Evolutionary conservation across 2,329 filamentous ascomycete species (phyloP).

Genomic region (Trichoderma sp.): DNA sequence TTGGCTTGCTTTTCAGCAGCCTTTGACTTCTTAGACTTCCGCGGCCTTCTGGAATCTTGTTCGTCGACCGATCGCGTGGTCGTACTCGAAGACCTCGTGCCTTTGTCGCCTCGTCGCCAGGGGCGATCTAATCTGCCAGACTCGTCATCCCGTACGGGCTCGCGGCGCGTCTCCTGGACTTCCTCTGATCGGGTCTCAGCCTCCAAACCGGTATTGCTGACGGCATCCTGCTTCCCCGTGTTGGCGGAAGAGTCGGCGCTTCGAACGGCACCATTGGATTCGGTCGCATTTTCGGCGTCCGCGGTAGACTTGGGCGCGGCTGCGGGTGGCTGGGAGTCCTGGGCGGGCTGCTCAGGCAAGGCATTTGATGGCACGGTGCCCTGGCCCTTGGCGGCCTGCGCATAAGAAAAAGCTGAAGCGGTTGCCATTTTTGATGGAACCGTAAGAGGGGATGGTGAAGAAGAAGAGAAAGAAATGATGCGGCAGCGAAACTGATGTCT

Average conservation of each 20-base stretch:
- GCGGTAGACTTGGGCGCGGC: constrained; percentile 29
- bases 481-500: constrained; percentile 23
- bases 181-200: constrained; percentile 37
- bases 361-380: constrained; percentile 38
- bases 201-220: constrained; percentile 37
- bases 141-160: constrained; percentile 40
- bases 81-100: constrained; percentile 60
- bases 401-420: constrained; percentile 78
- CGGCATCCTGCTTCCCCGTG: constrained; percentile 35
- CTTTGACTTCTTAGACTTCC: constrained; percentile 62
- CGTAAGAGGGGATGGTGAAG: not conserved
- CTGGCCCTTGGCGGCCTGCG: constrained; percentile 87
- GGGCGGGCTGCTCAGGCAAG: constrained; percentile 26
- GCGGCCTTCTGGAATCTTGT: constrained; percentile 41
- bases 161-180: constrained; percentile 32
- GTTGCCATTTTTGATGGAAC: constrained; percentile 46
- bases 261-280: constrained; percentile 28
- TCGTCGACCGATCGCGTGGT: constrained; percentile 67
- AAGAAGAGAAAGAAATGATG: constrained; percentile 29
- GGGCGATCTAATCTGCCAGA: constrained; percentile 39
- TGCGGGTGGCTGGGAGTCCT: constrained; percentile 30
- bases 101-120: constrained; percentile 42
- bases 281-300: constrained; percentile 26
- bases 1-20: constrained; percentile 40
- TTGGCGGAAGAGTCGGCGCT: constrained; percentile 25